Percentiles rank a stretch among this genome's conserved stretches.
These are phyloP conservation scores for Phytophthora hibernalis DNA, from an alignment of 352 stramenopile genomes.

Conservation along the genomic window DNA sequence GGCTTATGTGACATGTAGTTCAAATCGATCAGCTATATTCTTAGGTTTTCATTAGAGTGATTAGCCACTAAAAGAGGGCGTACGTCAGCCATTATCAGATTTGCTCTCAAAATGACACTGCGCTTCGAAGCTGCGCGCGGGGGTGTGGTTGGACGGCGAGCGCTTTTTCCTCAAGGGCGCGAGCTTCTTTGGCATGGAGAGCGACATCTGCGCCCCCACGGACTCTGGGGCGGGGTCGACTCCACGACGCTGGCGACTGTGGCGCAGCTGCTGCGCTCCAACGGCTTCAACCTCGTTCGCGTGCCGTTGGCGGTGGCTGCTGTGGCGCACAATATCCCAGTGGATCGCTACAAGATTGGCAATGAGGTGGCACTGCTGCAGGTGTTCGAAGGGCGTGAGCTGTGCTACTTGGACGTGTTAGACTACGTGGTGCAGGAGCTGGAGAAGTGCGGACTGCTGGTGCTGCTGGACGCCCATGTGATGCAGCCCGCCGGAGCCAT, in stretches of 20 bases:
- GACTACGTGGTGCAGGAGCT: constrained; percentile 54
- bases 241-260: constrained; percentile 57
- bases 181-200: constrained; percentile 76
- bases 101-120: constrained; percentile 8
- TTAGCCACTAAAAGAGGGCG: too few relatives aligned
- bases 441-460: constrained; percentile 40
- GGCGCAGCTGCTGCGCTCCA: constrained; percentile 38
- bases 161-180: constrained; percentile 62
- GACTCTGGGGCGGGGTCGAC: constrained; percentile 60
- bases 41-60: too few relatives aligned
- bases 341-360: constrained; percentile 52
- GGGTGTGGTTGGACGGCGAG: constrained; percentile 40
- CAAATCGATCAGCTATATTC: too few relatives aligned
- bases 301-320: constrained; percentile 58
- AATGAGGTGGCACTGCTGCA: constrained; percentile 49
- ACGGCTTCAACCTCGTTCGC: constrained; percentile 64
- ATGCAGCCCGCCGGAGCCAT: constrained; percentile 49
- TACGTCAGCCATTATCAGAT: constrained; percentile 25
- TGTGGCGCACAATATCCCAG: constrained; percentile 39
- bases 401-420: constrained; percentile 63
- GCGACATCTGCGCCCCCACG: constrained; percentile 61
- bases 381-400: constrained; percentile 34
- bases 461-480: constrained; percentile 61
- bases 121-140: constrained; percentile 44
- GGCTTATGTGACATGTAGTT: neutral